Percentiles rank a stretch among this genome's conserved stretches.
These are phyloP conservation scores for Uronychia setigera DNA, from an alignment of 73 alveolate species.

Conservation along the genomic window DNA sequence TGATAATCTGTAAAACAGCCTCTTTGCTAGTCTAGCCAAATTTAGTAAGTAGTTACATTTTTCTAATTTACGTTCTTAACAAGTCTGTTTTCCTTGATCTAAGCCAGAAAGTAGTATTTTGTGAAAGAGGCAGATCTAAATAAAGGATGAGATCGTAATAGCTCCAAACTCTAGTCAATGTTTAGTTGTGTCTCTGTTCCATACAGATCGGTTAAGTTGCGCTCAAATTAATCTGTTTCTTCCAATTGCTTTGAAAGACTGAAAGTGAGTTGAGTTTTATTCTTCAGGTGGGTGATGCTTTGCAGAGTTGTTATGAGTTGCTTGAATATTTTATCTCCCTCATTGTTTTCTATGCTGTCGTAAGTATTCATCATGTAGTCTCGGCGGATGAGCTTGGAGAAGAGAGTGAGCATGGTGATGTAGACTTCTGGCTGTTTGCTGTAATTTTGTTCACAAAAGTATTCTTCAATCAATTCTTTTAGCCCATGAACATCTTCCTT, in stretches of 20 bases:
- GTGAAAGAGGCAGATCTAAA: not conserved
- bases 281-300: not conserved
- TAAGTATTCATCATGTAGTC: not conserved
- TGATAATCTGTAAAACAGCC: not conserved
- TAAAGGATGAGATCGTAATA: too few species aligned
- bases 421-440: not conserved
- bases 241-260: not conserved
- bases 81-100: not conserved
- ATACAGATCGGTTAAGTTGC: too few species aligned
- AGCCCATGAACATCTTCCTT: not conserved
- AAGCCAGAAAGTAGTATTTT: not conserved
- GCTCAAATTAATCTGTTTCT: not conserved
- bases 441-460: not conserved
- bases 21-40: not conserved
- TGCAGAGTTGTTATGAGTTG: not conserved
- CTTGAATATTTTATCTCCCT: not conserved
- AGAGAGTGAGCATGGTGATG: not conserved
- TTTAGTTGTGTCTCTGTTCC: too few species aligned
- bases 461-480: too few species aligned
- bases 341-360: not conserved
- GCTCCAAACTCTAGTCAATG: too few species aligned
- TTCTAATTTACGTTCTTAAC: not conserved
- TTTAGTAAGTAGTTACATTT: not conserved
- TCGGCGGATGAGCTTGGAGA: not conserved
- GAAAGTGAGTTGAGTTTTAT: not conserved